Evolutionary conservation across 1,139 yeast species (phyloP).

Genomic region (Geotrichum reessii): DNA sequence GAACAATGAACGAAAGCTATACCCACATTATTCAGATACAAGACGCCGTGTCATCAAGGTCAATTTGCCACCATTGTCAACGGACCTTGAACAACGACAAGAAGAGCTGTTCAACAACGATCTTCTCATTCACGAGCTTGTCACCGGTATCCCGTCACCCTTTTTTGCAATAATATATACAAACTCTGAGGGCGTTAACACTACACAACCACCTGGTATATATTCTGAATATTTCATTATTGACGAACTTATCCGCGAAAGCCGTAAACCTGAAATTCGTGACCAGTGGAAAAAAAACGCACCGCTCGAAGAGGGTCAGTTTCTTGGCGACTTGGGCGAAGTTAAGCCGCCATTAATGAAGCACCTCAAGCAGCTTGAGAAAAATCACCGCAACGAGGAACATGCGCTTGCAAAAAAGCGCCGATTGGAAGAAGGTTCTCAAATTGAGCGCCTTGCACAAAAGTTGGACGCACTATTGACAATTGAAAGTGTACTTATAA

Average conservation of each 20-base stretch:
- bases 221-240: conserved; percentile 25
- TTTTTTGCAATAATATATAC: conserved; percentile 30
- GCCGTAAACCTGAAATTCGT: conserved; percentile 27
- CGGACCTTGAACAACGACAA: conserved; percentile 29
- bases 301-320: conserved; percentile 13
- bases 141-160: conserved; percentile 31
- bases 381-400: background rate
- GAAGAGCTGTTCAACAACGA: conserved; percentile 44
- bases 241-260: conserved; percentile 27
- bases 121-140: conserved; percentile 38
- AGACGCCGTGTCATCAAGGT: conserved; percentile 55
- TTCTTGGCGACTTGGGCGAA: conserved; percentile 4
- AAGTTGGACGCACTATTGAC: background rate
- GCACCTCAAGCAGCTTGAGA: background rate
- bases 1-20: conserved; percentile 36
- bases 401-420: background rate
- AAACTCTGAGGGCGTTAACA: conserved; percentile 8
- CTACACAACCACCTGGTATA: conserved; percentile 8
- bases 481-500: background rate
- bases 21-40: conserved; percentile 49
- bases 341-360: conserved; percentile 3
- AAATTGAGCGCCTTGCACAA: background rate
- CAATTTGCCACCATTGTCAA: conserved; percentile 34
- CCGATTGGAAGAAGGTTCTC: background rate
- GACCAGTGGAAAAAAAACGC: conserved; percentile 25